phyloP scores from a whole-genome alignment of 2,329 filamentous ascomycete species.

The Emericellopsis cladophorae region DNA sequence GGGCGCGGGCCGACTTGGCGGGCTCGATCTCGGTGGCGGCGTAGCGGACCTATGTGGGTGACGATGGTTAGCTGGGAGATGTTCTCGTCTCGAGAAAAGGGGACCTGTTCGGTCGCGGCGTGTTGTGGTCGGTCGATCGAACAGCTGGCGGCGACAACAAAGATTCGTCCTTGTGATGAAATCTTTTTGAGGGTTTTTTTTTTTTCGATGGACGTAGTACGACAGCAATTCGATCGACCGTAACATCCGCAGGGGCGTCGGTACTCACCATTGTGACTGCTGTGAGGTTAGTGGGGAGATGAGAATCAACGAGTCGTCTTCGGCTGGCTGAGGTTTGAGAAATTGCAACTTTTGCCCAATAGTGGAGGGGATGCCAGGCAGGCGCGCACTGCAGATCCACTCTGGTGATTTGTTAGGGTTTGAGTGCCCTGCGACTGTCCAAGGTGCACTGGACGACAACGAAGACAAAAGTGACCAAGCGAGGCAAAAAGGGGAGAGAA shows the following conservation, averaged over 20 bases:
- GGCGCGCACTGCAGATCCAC: conserved; percentile 33
- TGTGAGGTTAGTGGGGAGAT: conserved; percentile 29
- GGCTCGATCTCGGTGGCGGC: conserved; percentile 77
- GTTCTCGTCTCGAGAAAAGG: too few species aligned
- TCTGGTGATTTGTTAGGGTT: conserved; percentile 25
- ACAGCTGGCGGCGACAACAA: too few species aligned
- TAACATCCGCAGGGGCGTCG: neutral
- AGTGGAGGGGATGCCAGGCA: conserved; percentile 12
- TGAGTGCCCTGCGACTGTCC: conserved; percentile 19
- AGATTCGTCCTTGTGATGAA: too few species aligned
- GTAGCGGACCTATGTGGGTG: conserved; percentile 36
- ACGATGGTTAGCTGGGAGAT: neutral
- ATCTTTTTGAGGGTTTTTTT: too few species aligned
- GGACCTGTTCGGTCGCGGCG: too few species aligned
- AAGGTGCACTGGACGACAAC: neutral
- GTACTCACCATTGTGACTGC: conserved; percentile 43
- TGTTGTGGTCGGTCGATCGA: too few species aligned
- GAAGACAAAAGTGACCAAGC: too few species aligned
- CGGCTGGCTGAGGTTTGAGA: conserved; percentile 29
- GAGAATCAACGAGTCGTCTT: conserved; percentile 35
- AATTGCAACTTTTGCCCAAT: conserved; percentile 33
- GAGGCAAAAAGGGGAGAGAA: too few species aligned
- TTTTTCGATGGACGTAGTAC: too few species aligned
- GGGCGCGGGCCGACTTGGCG: conserved; percentile 91
- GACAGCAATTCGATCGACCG: too few species aligned